Conservation (phyloP, 805 yeast genomes). For the Zygotorulaspora sp. region DNA sequence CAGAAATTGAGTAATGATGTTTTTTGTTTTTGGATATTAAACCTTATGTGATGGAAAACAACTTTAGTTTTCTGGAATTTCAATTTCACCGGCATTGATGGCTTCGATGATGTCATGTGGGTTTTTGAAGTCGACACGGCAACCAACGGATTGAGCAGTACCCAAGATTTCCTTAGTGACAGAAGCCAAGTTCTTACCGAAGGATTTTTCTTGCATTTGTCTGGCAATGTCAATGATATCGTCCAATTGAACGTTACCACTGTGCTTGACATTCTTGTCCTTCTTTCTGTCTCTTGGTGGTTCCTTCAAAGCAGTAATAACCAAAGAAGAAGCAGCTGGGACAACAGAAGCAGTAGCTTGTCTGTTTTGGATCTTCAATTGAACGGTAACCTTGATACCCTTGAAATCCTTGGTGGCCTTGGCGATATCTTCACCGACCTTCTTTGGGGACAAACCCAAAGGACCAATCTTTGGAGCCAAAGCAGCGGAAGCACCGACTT, state of each 20-base stretch:
- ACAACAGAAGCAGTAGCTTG: constrained; percentile 98
- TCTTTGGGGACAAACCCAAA: constrained; percentile 99
- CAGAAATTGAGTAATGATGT: constrained; percentile 28
- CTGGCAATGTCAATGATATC: constrained; percentile 97
- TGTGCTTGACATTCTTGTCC: constrained; percentile 99
- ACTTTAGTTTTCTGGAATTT: constrained; percentile 42
- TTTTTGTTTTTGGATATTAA: constrained; percentile 21
- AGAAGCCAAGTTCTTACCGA: constrained; percentile 95
- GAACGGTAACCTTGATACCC: constrained; percentile 99
- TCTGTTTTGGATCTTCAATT: constrained; percentile 98
- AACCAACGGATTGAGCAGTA: constrained; percentile 99
- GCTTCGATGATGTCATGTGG: constrained; percentile 99
- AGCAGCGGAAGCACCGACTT: constrained; percentile 99
- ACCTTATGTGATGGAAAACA: constrained; percentile 23
- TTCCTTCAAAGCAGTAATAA: constrained; percentile 98
- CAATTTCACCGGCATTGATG: constrained; percentile 97
- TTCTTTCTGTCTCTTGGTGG: constrained; percentile 99
- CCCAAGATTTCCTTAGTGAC: constrained; percentile 98
- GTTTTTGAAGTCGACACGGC: constrained; percentile 99
- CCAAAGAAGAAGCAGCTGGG: constrained; percentile 98
- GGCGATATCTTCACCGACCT: constrained; percentile 99
- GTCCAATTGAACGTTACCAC: constrained; percentile 96
- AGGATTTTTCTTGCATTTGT: constrained; percentile 94
- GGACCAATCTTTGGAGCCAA: constrained; percentile 99
- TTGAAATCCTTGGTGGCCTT: constrained; percentile 99